Conservation (phyloP, 257 asterid genomes). For the Gardenia jasminoides region DNA sequence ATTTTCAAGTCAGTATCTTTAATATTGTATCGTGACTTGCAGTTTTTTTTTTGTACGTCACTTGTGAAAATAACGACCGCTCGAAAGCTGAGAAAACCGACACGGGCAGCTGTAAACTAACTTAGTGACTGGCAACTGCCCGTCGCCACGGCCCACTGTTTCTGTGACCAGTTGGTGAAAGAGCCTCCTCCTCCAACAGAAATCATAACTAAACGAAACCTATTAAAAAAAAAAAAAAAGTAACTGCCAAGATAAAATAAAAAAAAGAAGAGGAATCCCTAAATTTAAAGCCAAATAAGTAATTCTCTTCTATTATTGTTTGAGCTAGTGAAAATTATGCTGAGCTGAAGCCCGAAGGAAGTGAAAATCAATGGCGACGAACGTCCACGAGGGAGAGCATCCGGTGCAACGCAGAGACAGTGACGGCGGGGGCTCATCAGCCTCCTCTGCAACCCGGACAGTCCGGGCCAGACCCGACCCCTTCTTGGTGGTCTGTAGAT, state of each 20-base stretch:
- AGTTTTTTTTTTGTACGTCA: too few species aligned
- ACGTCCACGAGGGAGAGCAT: conserved; percentile 17
- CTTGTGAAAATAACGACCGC: too few species aligned
- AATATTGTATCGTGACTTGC: too few species aligned
- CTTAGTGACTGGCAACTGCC: too few species aligned
- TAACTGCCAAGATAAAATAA: not conserved
- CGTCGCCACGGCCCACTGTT: too few species aligned
- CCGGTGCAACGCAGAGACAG: conserved; percentile 10
- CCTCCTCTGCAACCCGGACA: conserved; percentile 25
- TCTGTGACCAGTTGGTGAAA: too few species aligned
- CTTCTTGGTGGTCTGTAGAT: conserved; percentile 59
- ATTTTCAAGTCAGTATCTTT: too few species aligned
- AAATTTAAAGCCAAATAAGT: not conserved
- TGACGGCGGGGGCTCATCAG: conserved; percentile 20
- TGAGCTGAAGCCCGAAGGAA: not conserved
- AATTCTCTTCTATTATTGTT: not conserved
- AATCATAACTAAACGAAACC: not conserved
- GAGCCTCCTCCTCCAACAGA: too few species aligned
- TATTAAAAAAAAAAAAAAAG: not conserved
- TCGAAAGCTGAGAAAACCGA: too few species aligned
- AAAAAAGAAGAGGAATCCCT: not conserved
- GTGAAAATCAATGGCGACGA: conserved; percentile 22
- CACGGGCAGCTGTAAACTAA: too few species aligned
- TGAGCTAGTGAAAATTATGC: not conserved
- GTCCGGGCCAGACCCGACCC: conserved; percentile 45